Evolutionary conservation across 208 protist genomes (phyloP), one percentile per base, ranked within the genome.

Genomic region (Leishmania mexicana): DNA sequence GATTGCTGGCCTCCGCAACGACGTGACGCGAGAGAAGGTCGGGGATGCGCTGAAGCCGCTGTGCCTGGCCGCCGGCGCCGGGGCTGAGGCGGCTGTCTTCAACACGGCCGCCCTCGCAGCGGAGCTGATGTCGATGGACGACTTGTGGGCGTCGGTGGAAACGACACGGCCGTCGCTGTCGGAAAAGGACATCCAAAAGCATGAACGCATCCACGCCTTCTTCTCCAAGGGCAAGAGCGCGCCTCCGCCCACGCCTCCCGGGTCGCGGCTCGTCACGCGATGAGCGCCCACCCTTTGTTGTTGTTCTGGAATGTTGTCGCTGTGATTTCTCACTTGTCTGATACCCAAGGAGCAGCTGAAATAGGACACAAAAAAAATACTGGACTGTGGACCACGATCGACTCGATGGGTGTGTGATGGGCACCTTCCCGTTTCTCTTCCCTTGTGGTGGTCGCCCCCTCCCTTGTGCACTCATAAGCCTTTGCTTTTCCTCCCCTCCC

Each of bases 131-230:
- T 86, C 83, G 42, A 76, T 87, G 57, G 88, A 88, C n/a, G 92
- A 96, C 79, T 65, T 97, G 38, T 79, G 78, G 67, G 68, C 78
- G 65, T 89, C 94, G 53, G 73, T 96, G 65, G 83, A 75, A 60
- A 79, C 85, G 42, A 92, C 87, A 42, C 85, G 93, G 15, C 92
- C 93, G 35, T 94, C 92, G 57, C 83, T 97, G 54, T 89, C 88
- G 17, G 78, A 71, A 47, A 86, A 86, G 71, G 92, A 97, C 80
- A 88, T 97, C 78, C 75, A 79, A 19, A 88, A 89, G 76, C 88
- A 94, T 62, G 79, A 92, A 75, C 87, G 92, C 81, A 96, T 97
- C 62, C 92, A 95, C 83, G 83, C 70, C 47, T 72, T 94, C 11
- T 95, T 97, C 81, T 90, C 81, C 24, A 87, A 88, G 45, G 89